phyloP scores from a whole-genome alignment of 805 yeast genomes.

The Kuraishia piskuri region DNA sequence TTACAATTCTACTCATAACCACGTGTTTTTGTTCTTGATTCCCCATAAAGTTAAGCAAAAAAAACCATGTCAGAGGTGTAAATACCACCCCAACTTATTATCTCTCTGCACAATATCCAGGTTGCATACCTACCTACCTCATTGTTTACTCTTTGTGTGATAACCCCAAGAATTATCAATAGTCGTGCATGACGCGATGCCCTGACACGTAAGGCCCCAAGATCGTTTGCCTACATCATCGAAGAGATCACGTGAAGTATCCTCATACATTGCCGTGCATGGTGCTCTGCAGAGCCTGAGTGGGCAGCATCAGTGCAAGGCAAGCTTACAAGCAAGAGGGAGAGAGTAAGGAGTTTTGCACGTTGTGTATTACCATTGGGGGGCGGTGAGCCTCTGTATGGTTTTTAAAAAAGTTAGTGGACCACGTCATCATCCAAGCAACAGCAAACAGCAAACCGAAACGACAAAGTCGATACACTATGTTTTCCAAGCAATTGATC shows the following conservation, averaged over 20 bases:
- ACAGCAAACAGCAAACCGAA: neutral
- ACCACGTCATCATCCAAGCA: neutral
- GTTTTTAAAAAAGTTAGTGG: no score
- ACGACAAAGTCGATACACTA: slow-evolving; percentile 3
- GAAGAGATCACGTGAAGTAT: neutral
- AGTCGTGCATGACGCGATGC: neutral
- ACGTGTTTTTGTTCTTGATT: no score
- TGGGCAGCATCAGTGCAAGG: neutral
- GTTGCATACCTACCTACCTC: no score
- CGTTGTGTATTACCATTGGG: no score
- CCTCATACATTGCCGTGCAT: neutral
- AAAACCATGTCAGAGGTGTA: no score
- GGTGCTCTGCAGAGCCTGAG: neutral
- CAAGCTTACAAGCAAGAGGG: neutral
- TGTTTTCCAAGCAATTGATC: slow-evolving; percentile 16
- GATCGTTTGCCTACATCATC: neutral
- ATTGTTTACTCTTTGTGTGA: neutral
- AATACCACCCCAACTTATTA: no score
- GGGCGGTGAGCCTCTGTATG: no score
- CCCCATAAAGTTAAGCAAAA: no score
- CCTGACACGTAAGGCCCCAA: neutral
- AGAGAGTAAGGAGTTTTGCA: neutral
- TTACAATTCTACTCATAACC: neutral
- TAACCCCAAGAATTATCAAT: neutral
- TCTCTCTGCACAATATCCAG: no score